Evolutionary conservation across 352 stramenopile genomes (phyloP).

Genomic region (Pythium rhizo-oryzae): DNA sequence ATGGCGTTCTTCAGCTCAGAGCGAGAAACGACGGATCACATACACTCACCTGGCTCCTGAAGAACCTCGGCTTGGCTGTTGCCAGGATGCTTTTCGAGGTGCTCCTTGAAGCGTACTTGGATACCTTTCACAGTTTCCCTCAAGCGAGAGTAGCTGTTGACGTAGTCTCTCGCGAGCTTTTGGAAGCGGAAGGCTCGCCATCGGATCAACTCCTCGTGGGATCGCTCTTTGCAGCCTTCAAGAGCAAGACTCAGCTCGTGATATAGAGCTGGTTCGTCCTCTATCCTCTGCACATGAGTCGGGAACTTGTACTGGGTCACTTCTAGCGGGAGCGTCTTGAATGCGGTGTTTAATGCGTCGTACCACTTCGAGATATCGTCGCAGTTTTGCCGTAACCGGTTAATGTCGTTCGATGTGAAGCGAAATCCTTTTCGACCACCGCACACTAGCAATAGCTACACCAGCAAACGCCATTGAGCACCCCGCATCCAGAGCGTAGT

Average conservation of each 20-base stretch:
- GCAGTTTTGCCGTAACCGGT: slow-evolving; percentile 48
- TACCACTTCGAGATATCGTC: slow-evolving; percentile 58
- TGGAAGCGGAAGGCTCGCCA: slow-evolving; percentile 72
- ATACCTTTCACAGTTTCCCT: slow-evolving; percentile 55
- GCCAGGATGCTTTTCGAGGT: not conserved
- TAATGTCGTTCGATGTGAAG: slow-evolving; percentile 77
- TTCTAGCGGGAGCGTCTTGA: slow-evolving; percentile 56
- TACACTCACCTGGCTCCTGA: slow-evolving; percentile 25
- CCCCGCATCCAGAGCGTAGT: not conserved
- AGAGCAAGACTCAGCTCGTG: not conserved
- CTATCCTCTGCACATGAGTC: slow-evolving; percentile 47
- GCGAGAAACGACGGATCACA: not conserved
- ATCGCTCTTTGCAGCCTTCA: slow-evolving; percentile 27
- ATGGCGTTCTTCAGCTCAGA: not conserved
- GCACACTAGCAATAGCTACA: slow-evolving; percentile 73
- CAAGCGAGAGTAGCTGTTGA: slow-evolving; percentile 57
- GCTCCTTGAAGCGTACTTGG: slow-evolving; percentile 46
- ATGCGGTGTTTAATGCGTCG: slow-evolving; percentile 51
- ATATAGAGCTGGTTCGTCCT: slow-evolving; percentile 47
- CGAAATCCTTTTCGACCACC: slow-evolving; percentile 78
- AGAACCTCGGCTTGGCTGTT: slow-evolving; percentile 4
- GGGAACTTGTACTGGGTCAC: slow-evolving; percentile 69
- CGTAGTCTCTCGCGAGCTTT: slow-evolving; percentile 67
- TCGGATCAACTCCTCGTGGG: slow-evolving; percentile 26
- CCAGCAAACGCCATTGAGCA: not conserved